Percentiles rank a stretch among this genome's conserved stretches.
Conservation (phyloP, 495 filamentous ascomycete species). For the Xylaria bambusicola region DNA sequence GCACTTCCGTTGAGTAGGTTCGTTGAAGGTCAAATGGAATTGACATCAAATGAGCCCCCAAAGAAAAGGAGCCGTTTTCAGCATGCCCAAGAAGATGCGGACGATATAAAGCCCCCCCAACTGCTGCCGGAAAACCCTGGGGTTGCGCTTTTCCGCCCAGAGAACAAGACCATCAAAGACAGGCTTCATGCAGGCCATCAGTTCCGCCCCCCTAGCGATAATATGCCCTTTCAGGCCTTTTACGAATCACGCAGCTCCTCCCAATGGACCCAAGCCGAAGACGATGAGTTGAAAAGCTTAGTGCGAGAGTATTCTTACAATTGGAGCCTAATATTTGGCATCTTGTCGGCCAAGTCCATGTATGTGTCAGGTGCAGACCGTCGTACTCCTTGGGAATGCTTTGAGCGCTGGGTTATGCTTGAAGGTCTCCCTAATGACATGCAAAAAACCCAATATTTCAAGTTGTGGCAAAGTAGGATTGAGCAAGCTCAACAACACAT, state of each 20-base stretch:
- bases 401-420: constrained; percentile 89
- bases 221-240: constrained; percentile 87
- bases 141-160: constrained; percentile 84
- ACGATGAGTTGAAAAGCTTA: constrained; percentile 80
- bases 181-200: constrained; percentile 89
- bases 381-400: constrained; percentile 97
- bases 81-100: constrained; percentile 69
- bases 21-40: constrained; percentile 74
- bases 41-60: constrained; percentile 65
- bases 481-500: constrained; percentile 72
- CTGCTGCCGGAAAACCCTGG: constrained; percentile 70
- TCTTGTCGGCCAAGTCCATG: constrained; percentile 69
- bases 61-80: constrained; percentile 78
- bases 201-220: constrained; percentile 89
- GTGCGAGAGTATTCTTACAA: constrained; percentile 95
- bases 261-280: constrained; percentile 87
- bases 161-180: constrained; percentile 87
- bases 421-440: constrained; percentile 90
- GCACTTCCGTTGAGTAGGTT: constrained; percentile 87
- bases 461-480: constrained; percentile 76
- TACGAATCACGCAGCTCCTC: constrained; percentile 84
- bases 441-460: constrained; percentile 90
- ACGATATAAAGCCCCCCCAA: constrained; percentile 50
- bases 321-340: constrained; percentile 87
- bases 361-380: constrained; percentile 84